Conservation (phyloP, 2,329 filamentous ascomycete genomes). For the Aspergillus clavatus region DNA sequence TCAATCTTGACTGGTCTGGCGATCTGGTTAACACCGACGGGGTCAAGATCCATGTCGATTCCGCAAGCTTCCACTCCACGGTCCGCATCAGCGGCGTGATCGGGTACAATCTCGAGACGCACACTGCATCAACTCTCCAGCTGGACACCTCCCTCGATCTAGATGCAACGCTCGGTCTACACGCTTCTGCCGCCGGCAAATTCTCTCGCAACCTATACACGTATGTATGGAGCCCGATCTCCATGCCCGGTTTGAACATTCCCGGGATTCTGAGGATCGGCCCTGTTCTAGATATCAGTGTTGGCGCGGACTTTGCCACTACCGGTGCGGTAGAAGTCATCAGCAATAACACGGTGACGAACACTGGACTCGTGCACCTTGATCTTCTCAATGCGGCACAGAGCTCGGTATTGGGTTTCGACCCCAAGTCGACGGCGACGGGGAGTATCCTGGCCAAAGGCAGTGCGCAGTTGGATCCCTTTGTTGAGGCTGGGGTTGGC, state of each 20-base stretch:
- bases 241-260: background rate
- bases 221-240: background rate
- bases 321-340: background rate
- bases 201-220: background rate
- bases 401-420: background rate
- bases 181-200: background rate
- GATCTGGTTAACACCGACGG: background rate
- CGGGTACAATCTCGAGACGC: background rate
- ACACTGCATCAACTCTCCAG: background rate
- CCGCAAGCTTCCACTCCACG: background rate
- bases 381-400: background rate
- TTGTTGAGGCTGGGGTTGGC: background rate
- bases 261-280: background rate
- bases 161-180: background rate
- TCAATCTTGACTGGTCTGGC: background rate
- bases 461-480: background rate
- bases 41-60: background rate
- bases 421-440: background rate
- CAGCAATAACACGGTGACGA: background rate
- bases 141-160: background rate
- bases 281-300: background rate
- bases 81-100: background rate
- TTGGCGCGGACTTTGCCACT: background rate
- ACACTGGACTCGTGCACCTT: background rate
- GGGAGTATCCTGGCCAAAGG: background rate